These are phyloP conservation scores for Globisporangium abappressorium DNA, from an alignment of 352 stramenopile genomes.

Conservation along the genomic window DNA sequence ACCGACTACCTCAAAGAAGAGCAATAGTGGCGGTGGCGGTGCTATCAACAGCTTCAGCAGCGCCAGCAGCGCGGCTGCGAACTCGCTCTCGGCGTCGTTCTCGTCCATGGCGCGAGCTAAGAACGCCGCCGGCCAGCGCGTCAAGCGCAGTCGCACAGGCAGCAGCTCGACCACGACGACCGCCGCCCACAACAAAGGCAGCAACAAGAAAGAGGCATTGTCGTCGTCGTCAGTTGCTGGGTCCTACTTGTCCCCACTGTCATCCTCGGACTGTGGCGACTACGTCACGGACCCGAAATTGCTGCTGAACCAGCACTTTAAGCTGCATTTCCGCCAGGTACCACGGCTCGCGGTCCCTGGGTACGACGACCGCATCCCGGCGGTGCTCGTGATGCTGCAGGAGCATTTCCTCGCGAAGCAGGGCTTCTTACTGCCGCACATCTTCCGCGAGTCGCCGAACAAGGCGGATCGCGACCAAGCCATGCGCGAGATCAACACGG, in stretches of 20 bases:
- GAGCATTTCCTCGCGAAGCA: conserved; percentile 72
- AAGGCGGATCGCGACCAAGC: conserved; percentile 82
- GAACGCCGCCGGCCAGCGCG: conserved; percentile 1
- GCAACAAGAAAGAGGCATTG: conserved; percentile 5
- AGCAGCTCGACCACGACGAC: conserved; percentile 32
- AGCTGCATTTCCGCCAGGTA: conserved; percentile 70
- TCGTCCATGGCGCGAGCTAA: conserved; percentile 9
- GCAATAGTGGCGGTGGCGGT: neutral
- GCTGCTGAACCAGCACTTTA: conserved; percentile 86
- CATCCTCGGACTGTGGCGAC: neutral
- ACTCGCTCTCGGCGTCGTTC: conserved; percentile 13
- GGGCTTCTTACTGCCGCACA: conserved; percentile 66
- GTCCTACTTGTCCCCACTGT: neutral
- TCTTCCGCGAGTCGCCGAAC: conserved; percentile 87
- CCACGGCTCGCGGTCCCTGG: conserved; percentile 55
- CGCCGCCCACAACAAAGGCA: conserved; percentile 8
- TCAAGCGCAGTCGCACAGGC: conserved; percentile 40
- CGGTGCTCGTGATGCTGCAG: conserved; percentile 85
- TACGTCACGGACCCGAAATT: conserved; percentile 30
- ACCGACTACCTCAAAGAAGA: neutral
- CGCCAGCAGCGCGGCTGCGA: neutral
- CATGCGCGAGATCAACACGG: conserved; percentile 83
- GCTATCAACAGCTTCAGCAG: conserved; percentile 2
- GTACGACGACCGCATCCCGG: conserved; percentile 79
- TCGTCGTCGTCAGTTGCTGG: neutral